A percentile compares a stretch with the other conserved stretches of the same genome.
Evolutionary conservation across 768 basidiomycete species (phyloP).

Genomic region (Nevesoporus exiguus): DNA sequence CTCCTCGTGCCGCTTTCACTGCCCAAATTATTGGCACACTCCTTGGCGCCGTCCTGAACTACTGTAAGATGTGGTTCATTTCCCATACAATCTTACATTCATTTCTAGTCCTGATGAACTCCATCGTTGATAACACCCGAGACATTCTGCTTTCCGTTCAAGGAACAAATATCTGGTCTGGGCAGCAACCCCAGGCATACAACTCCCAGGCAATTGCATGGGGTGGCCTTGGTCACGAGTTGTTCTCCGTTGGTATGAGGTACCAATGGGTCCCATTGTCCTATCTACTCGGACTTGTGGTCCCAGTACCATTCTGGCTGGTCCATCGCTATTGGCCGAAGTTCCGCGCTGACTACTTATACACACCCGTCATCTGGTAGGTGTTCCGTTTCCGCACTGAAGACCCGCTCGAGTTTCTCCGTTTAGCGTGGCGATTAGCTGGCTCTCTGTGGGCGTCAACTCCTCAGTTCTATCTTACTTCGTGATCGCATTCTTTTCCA

Average conservation of each 20-base stretch:
- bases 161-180: slow-evolving; percentile 43
- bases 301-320: slow-evolving; percentile 42
- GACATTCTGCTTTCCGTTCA: slow-evolving; percentile 51
- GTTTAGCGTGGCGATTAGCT: slow-evolving; percentile 15
- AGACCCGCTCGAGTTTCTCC: not conserved
- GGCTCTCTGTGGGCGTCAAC: slow-evolving; percentile 26
- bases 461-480: slow-evolving; percentile 22
- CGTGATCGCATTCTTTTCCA: slow-evolving; percentile 30
- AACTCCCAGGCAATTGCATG: slow-evolving; percentile 36
- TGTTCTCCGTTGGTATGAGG: slow-evolving; percentile 31
- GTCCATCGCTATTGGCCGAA: slow-evolving; percentile 35
- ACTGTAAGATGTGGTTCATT: slow-evolving; percentile 27
- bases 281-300: slow-evolving; percentile 31
- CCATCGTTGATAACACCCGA: slow-evolving; percentile 49
- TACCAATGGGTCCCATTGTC: slow-evolving; percentile 42
- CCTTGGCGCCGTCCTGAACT: slow-evolving; percentile 48
- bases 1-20: slow-evolving; percentile 60
- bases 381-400: slow-evolving; percentile 7
- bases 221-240: slow-evolving; percentile 36
- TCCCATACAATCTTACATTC: not conserved
- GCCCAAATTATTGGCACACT: slow-evolving; percentile 57
- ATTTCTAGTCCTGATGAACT: slow-evolving; percentile 55
- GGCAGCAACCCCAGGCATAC: slow-evolving; percentile 29
- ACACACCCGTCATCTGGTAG: slow-evolving; percentile 30
- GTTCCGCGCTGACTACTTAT: slow-evolving; percentile 25